Percentiles rank a stretch among this genome's conserved stretches.
Evolutionary conservation across 2,329 filamentous ascomycete genomes (phyloP).

Genomic region (Uncinocarpus reesii): DNA sequence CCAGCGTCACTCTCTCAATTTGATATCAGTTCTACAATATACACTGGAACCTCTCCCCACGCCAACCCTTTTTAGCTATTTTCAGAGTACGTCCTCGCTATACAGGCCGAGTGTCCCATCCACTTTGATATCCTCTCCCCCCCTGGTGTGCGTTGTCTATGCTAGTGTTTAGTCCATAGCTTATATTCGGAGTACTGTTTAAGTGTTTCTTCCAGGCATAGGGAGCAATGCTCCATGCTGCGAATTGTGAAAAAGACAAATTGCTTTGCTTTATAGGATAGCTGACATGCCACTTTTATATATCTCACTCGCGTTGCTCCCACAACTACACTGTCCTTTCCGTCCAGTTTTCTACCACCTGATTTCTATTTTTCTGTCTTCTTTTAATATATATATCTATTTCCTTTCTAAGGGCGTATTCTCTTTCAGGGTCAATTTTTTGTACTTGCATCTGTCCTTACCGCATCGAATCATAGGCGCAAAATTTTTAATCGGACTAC

Average conservation of each 20-base stretch:
- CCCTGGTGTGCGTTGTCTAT: not conserved
- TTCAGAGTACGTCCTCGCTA: not conserved
- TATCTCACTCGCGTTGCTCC: not conserved
- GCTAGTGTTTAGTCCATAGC: slow-evolving; percentile 1
- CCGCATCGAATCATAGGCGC: too few species aligned
- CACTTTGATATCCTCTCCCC: not conserved
- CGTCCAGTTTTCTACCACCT: not conserved
- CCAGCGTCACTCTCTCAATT: not conserved
- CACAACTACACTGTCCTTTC: not conserved
- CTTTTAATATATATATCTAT: too few species aligned
- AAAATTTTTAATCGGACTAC: too few species aligned
- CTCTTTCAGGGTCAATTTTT: too few species aligned
- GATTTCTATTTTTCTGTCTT: too few species aligned
- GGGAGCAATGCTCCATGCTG: not conserved
- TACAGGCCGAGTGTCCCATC: not conserved
- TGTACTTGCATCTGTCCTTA: too few species aligned
- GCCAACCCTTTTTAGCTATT: not conserved
- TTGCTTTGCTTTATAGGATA: not conserved
- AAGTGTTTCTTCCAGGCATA: slow-evolving; percentile 6
- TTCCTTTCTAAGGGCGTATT: too few species aligned
- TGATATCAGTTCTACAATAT: not conserved
- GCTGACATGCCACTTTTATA: not conserved
- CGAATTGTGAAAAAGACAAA: not conserved
- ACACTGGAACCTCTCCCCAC: not conserved
- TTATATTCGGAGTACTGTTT: slow-evolving; percentile 8